These are phyloP conservation scores for Torrubiella hemipterigena DNA, from an alignment of 2,329 filamentous ascomycete species.

Conservation along the genomic window DNA sequence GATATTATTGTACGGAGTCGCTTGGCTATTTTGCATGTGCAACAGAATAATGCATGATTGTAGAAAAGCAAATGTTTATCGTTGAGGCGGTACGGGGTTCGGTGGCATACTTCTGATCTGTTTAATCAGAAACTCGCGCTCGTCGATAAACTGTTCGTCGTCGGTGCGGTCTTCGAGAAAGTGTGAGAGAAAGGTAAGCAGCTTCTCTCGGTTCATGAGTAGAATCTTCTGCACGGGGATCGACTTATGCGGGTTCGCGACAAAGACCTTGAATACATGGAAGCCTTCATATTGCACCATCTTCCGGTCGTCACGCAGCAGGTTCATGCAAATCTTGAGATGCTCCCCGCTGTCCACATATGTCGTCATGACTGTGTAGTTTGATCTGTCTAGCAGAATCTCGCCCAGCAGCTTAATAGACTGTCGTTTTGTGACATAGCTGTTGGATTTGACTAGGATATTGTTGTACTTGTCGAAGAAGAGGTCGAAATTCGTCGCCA, in stretches of 20 bases:
- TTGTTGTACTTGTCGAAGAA: slow-evolving; percentile 91
- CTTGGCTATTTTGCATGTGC: no score
- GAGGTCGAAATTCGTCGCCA: slow-evolving; percentile 79
- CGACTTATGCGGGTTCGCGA: slow-evolving; percentile 98
- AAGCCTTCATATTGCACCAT: slow-evolving; percentile 99
- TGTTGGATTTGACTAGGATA: slow-evolving; percentile 78
- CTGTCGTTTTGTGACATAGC: slow-evolving; percentile 95
- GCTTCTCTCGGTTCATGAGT: slow-evolving; percentile 87
- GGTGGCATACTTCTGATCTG: slow-evolving; percentile 67
- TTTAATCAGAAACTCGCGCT: slow-evolving; percentile 93
- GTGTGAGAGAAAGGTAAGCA: slow-evolving; percentile 77
- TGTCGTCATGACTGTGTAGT: slow-evolving; percentile 96
- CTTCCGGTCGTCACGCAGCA: slow-evolving; percentile 86
- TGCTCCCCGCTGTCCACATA: slow-evolving; percentile 95
- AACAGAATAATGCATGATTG: not conserved
- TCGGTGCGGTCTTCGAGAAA: slow-evolving; percentile 93
- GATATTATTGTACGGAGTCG: no score
- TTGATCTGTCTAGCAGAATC: slow-evolving; percentile 84
- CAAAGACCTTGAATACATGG: slow-evolving; percentile 99
- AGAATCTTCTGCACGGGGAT: slow-evolving; percentile 89
- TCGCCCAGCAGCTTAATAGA: slow-evolving; percentile 96
- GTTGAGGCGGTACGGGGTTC: slow-evolving; percentile 40
- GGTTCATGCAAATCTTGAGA: slow-evolving; percentile 96
- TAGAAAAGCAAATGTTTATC: slow-evolving; percentile 19
- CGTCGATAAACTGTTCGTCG: slow-evolving; percentile 96